Evolutionary conservation across 495 filamentous ascomycete genomes (phyloP), one percentile per base, ranked within the genome.

Genomic region (Annulohypoxylon bovei): DNA sequence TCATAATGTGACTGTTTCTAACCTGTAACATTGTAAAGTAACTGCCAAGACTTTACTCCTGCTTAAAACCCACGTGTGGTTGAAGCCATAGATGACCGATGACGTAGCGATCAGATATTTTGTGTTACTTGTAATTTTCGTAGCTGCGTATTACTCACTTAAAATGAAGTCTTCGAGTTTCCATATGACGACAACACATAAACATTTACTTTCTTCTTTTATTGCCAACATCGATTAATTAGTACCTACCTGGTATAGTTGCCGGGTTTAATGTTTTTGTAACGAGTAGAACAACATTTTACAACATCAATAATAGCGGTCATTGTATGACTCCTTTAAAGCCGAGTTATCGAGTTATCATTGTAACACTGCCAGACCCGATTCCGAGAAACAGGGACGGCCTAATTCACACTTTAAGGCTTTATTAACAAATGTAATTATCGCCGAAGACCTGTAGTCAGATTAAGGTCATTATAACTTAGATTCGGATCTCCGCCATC

Each of bases 401-500:
- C 49, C 16, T n/a, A 12, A 33, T 33, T 33, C 28, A 20, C n/a
- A 4, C 23, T 20, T 9, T 27, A 27, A 33, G n/a, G 25, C 49
- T 53, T 7, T 32, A 33, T 20, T 5, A 20, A 32, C 9, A 8
- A 6, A 16, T 0, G n/a, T 27, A 28, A 53, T 33, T n/a, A 28
- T 27, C 14, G 11, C 28, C 20, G 28, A 53, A 9, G 28, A 25
- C 30, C 27, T 56, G 55, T 42, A 35, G 60, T 70, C 49, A 56
- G 42, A 67, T 58, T 63, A 67, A 67, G 44, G 50, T 58, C 56
- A 27, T 53, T 18, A 16, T 12, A 27, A 27, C 23, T 27, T 50
- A 14, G 18, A 42, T 25, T 62, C 68, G 68, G 62, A 71, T 66
- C 56, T 71, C 68, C 68, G 62, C 25, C 11, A 18, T 53, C 5